Evolutionary conservation across 2,329 filamentous ascomycete species (phyloP), one percentile per base, ranked within the genome.

Genomic region (Chrysosporium queenslandicum): DNA sequence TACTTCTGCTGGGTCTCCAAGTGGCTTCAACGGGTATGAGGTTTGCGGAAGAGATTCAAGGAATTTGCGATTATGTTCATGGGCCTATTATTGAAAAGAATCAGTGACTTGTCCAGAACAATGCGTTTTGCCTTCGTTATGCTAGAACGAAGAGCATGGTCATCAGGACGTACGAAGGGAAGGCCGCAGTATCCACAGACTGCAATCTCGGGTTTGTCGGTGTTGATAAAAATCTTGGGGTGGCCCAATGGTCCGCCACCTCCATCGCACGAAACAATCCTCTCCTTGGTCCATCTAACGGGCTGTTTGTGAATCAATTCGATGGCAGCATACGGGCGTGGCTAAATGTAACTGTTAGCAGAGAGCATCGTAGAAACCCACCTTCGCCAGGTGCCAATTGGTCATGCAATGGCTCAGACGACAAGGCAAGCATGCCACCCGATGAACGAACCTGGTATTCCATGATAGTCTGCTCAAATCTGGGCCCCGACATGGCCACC

Each of bases 381-480:
- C 23, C 45, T 34, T 25, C 16, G 18, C 43, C 14, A 46, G 18
- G 36, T 36, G 12, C 8, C 32, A 39, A 49, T 16, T 20, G 12
- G 3, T n/a, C 4, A 1, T 39, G 21, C 34, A 29, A 16, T n/a
- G 12, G 3, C 9, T 14, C 4, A 27, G 29, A 18, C 23, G 21
- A 32, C n/a, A 20, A n/a, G 32, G 27, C n/a, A 30, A 11, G 14
- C 4, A 23, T 21, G 4, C 3, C 20, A 4, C 25, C 6, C 32
- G 46, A 41, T 5, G 3, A 16, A 65, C 81, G 60, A 76, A 96
- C 91, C 86, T 98, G 92, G 60, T 85, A 74, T 62, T 84, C 81
- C 73, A 97, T 91, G 64, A 94, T 87, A 30, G 88, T 97, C 81
- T 97, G 91, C 77, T 98, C 92, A 65, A 98, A 98, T 61, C 91